Conservation (phyloP, 495 filamentous ascomycete genomes). For the Aspergillus nanangensis region DNA sequence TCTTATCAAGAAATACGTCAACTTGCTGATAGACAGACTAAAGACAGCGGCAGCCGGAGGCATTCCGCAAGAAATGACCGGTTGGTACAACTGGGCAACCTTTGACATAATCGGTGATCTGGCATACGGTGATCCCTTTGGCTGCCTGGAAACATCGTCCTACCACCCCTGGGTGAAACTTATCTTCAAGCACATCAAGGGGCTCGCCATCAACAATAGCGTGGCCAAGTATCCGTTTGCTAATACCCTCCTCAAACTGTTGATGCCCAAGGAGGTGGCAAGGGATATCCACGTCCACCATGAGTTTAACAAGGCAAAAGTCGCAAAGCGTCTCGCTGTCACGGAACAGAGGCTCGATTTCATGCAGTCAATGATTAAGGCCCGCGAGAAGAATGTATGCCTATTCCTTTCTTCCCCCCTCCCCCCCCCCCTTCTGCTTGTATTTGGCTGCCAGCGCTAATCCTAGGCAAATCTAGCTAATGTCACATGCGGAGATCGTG, state of each 20-base stretch:
- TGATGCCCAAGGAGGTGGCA: constrained; percentile 18
- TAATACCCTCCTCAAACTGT: background rate
- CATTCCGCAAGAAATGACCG: background rate
- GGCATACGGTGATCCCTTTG: constrained; percentile 48
- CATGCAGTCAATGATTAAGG: constrained; percentile 16
- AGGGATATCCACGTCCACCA: constrained; percentile 22
- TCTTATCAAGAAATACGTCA: background rate
- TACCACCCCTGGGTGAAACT: constrained; percentile 21
- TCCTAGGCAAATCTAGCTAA: no score
- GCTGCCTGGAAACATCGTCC: constrained; percentile 1
- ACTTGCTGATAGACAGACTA: background rate
- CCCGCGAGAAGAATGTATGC: constrained; percentile 23
- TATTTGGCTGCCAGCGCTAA: no score
- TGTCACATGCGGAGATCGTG: constrained; percentile 35
- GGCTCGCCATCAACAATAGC: background rate
- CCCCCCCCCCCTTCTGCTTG: no score
- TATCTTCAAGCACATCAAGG: constrained; percentile 17
- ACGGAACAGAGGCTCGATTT: constrained; percentile 10
- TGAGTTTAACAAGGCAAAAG: constrained; percentile 13
- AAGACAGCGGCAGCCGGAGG: background rate
- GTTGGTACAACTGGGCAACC: constrained; percentile 44
- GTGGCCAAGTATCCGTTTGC: background rate
- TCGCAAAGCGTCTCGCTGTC: constrained; percentile 15
- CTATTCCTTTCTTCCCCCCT: no score
- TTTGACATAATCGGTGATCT: constrained; percentile 61